Percentiles rank a stretch among this genome's conserved stretches.
Evolutionary conservation across 1,284 basidiomycete species (phyloP).

Genomic region (Papiliotrema flavescens): DNA sequence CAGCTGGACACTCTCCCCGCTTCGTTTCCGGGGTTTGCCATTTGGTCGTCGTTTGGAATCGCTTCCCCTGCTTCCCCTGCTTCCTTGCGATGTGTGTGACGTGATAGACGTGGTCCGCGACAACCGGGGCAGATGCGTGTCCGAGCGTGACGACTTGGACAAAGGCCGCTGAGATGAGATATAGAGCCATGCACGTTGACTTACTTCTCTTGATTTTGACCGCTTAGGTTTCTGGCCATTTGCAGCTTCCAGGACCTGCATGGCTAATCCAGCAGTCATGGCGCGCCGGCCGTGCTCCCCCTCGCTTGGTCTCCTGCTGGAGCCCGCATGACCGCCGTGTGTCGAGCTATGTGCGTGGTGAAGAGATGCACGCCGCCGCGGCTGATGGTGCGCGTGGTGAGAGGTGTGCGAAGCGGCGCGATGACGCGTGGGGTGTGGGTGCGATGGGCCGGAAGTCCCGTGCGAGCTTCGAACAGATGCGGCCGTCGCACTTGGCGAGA

Average conservation of each 20-base stretch:
- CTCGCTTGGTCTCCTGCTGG: slow-evolving; percentile 9
- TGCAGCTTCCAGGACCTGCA: slow-evolving; percentile 33
- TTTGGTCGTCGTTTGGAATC: slow-evolving; percentile 3
- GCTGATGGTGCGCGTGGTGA: neutral
- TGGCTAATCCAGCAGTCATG: slow-evolving; percentile 35
- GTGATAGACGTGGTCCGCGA: slow-evolving; percentile 29
- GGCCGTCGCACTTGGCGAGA: slow-evolving; percentile 27
- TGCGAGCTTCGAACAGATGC: neutral
- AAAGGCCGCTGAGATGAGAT: slow-evolving; percentile 19
- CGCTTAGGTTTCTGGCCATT: slow-evolving; percentile 14
- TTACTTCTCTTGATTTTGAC: slow-evolving; percentile 24
- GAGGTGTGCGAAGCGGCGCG: neutral
- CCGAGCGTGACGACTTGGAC: slow-evolving; percentile 26
- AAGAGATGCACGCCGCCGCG: neutral
- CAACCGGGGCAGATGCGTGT: slow-evolving; percentile 29
- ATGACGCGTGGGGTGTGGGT: neutral
- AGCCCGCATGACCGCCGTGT: neutral
- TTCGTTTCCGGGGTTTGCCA: slow-evolving; percentile 11
- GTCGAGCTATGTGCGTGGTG: neutral
- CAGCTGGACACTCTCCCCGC: slow-evolving; percentile 16
- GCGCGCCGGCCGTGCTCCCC: slow-evolving; percentile 38
- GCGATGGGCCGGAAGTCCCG: neutral
- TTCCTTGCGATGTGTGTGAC: slow-evolving; percentile 14
- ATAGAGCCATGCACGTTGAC: slow-evolving; percentile 4
- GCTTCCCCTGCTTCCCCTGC: slow-evolving; percentile 5